Evolutionary conservation across 1,139 yeast species (phyloP).

Genomic region (Saccharomyces hybrid): DNA sequence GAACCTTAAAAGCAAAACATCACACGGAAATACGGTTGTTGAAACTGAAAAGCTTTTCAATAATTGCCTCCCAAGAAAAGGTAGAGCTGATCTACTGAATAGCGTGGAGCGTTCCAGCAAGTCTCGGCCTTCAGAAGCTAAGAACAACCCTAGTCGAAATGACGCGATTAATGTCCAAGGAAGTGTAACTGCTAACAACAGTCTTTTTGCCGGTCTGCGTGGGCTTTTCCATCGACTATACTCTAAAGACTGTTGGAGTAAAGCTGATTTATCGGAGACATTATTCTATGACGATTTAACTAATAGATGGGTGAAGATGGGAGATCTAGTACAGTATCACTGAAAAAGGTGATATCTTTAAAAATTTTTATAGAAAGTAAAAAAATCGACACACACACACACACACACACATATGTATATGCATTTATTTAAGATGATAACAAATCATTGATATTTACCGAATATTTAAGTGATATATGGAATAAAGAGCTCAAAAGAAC

Average conservation of each 20-base stretch:
- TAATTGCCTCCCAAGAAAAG: background rate
- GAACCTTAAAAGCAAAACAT: background rate
- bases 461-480: background rate
- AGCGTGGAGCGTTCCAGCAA: background rate
- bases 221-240: background rate
- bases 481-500: background rate
- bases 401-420: background rate
- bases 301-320: background rate
- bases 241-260: background rate
- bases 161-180: background rate
- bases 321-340: background rate
- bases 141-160: background rate
- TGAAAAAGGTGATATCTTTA: background rate
- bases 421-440: background rate
- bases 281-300: background rate
- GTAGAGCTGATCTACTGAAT: background rate
- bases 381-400: background rate
- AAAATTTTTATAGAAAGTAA: background rate
- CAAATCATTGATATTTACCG: background rate
- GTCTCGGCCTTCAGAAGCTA: background rate
- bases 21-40: background rate
- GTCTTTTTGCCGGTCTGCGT: background rate
- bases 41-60: background rate
- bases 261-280: background rate
- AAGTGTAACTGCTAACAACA: background rate